phyloP scores from a whole-genome alignment of 2,329 filamentous ascomycete species.

The Colletotrichum camelliae region DNA sequence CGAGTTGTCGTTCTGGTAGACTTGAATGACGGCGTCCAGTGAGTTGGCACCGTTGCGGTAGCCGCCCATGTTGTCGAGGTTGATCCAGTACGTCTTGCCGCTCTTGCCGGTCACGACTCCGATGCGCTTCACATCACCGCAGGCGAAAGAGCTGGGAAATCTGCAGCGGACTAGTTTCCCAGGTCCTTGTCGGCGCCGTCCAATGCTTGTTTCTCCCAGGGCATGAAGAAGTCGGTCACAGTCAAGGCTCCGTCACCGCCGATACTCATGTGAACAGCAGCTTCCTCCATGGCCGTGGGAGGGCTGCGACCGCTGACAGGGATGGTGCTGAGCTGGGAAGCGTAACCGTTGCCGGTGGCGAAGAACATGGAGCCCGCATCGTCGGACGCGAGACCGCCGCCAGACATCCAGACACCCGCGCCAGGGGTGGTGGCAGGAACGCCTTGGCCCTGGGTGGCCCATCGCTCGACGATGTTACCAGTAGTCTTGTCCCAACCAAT shows the following conservation, averaged over 20 bases:
- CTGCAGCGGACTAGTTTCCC: constrained; percentile 51
- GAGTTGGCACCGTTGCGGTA: constrained; percentile 41
- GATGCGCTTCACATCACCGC: constrained; percentile 48
- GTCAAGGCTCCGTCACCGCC: constrained; percentile 46
- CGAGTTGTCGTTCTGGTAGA: constrained; percentile 47
- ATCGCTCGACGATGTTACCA: constrained; percentile 41
- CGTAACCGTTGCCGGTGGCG: constrained; percentile 45
- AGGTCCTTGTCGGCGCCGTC: constrained; percentile 58
- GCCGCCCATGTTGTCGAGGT: constrained; percentile 44
- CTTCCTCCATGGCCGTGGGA: constrained; percentile 48
- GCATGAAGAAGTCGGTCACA: constrained; percentile 60
- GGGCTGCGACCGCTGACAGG: constrained; percentile 43
- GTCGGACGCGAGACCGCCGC: constrained; percentile 44
- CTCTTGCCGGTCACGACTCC: constrained; percentile 57
- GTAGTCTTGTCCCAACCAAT: constrained; percentile 52
- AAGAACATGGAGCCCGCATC: constrained; percentile 43
- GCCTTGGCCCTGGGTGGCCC: constrained; percentile 45
- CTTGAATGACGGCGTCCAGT: constrained; percentile 49
- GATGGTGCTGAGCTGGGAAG: constrained; percentile 40
- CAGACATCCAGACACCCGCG: constrained; percentile 49
- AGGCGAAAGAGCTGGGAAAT: constrained; percentile 48
- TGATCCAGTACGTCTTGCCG: constrained; percentile 51
- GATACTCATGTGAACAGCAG: constrained; percentile 48
- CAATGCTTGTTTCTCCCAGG: constrained; percentile 54
- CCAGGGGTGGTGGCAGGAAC: constrained; percentile 41